phyloP scores from a whole-genome alignment of 352 stramenopile species.

The Phytophthora lateralis region DNA sequence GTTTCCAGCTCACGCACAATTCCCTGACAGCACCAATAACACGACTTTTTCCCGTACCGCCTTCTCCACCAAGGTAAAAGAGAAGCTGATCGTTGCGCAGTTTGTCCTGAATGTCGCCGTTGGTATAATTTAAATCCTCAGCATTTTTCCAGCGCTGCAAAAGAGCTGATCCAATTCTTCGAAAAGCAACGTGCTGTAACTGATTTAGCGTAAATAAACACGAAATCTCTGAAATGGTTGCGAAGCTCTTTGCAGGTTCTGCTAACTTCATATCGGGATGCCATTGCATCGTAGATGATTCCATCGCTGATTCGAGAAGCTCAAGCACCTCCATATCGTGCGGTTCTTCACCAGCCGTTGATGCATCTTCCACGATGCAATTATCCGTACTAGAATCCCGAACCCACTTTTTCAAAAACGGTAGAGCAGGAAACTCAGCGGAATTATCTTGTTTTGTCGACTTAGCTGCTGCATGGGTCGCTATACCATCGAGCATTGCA shows the following conservation, averaged over 20 bases:
- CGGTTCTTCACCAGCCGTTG: not conserved
- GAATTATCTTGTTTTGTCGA: too few species aligned
- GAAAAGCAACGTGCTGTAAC: not conserved
- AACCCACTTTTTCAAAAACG: too few species aligned
- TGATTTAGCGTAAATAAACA: not conserved
- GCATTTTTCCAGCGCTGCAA: not conserved
- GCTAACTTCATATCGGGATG: too few species aligned
- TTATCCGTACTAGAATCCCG: not conserved
- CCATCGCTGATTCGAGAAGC: not conserved
- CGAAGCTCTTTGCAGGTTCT: too few species aligned
- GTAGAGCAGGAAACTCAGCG: too few species aligned
- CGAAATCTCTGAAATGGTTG: not conserved
- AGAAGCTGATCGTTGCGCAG: not conserved
- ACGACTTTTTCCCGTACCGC: not conserved
- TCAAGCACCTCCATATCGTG: not conserved
- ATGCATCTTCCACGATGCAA: not conserved
- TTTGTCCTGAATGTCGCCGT: not conserved
- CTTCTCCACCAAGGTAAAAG: not conserved
- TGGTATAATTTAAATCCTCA: not conserved
- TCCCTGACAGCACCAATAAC: not conserved
- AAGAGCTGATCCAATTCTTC: not conserved
- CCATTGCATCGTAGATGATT: too few species aligned
- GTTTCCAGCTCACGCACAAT: not conserved
- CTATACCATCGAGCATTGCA: too few species aligned
- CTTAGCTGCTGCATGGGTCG: too few species aligned